Evolutionary conservation across 345 rosid genomes (phyloP).

Genomic region (Corchorus olitorius): DNA sequence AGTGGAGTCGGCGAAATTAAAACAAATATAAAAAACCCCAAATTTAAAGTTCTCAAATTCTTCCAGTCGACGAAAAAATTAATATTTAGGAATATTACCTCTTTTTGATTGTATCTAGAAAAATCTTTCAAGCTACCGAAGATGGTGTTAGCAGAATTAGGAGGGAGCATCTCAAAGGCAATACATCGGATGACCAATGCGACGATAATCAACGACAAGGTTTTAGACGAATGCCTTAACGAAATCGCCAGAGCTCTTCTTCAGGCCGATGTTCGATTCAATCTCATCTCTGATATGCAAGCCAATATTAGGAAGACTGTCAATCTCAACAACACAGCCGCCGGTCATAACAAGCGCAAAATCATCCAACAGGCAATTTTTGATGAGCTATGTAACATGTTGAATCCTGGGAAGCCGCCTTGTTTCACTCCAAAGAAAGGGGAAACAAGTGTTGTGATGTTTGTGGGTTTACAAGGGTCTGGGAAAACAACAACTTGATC

Average conservation of each 20-base stretch:
- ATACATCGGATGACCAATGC: constrained; percentile 98
- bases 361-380: constrained; percentile 95
- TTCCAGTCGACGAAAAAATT: too few relatives aligned
- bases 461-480: constrained; percentile 91
- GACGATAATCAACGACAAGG: constrained; percentile 86
- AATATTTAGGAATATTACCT: too few relatives aligned
- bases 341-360: constrained; percentile 91
- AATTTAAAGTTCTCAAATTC: too few relatives aligned
- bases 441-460: constrained; percentile 75
- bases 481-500: constrained; percentile 66
- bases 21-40: too few relatives aligned
- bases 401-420: constrained; percentile 85
- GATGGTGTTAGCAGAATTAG: constrained; percentile 85
- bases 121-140: constrained; percentile 38
- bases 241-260: constrained; percentile 92
- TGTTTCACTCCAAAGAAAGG: constrained; percentile 80
- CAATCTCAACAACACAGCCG: constrained; percentile 90
- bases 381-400: constrained; percentile 81
- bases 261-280: constrained; percentile 87
- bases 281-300: constrained; percentile 92
- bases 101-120: background rate
- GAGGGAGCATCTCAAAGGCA: constrained; percentile 93
- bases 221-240: constrained; percentile 79
- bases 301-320: constrained; percentile 86
- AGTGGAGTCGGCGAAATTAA: too few relatives aligned